Percentiles rank a stretch among this genome's conserved stretches.
Conservation (phyloP, 371 early-diverging fungal genomes). For the Apophysomyces trapeziformis region DNA sequence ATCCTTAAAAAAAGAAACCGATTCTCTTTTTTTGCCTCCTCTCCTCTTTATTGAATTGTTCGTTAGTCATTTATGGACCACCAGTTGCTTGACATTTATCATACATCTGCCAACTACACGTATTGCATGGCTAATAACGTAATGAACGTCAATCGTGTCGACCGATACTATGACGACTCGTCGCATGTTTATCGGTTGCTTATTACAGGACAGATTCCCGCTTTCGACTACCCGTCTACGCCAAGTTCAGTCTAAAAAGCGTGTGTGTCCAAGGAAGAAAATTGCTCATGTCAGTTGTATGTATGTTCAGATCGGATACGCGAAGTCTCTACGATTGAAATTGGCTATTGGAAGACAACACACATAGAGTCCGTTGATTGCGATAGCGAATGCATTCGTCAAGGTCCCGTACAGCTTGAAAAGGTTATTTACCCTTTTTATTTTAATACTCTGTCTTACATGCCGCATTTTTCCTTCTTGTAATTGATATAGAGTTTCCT, state of each 20-base stretch:
- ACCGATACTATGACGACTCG: neutral
- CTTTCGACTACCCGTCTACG: neutral
- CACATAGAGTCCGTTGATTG: neutral
- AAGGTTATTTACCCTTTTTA: neutral
- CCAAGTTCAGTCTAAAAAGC: constrained; percentile 4
- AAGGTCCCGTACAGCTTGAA: neutral
- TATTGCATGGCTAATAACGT: neutral
- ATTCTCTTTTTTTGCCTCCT: neutral
- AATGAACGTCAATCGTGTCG: neutral
- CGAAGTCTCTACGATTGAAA: neutral
- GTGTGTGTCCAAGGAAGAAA: neutral
- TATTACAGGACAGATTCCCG: neutral
- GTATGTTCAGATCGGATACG: neutral
- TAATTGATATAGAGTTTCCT: neutral
- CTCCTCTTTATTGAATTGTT: neutral
- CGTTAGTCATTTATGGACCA: neutral
- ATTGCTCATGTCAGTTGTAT: neutral
- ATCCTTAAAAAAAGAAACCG: neutral
- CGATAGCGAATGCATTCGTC: neutral
- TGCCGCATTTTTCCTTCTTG: neutral
- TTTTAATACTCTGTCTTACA: neutral
- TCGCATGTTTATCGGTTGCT: neutral
- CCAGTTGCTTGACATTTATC: neutral
- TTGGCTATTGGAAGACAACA: neutral
- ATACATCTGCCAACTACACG: neutral